Base-by-base conservation (phyloP, 768 basidiomycete genomes). In the Hericium alpestre region DNA sequence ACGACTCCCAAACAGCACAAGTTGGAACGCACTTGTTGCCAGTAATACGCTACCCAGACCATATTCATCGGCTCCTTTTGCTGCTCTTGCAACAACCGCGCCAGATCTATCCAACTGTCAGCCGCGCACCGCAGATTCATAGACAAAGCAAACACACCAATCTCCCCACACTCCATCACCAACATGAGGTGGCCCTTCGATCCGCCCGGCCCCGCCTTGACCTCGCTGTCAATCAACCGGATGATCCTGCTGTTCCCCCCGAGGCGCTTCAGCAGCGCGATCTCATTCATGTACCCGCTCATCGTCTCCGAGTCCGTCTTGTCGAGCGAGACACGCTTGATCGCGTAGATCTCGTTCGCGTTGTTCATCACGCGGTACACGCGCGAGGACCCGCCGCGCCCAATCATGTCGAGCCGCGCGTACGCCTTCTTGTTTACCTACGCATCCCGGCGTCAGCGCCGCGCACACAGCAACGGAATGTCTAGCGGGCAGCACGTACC, bases 141-240 rank as follows among this genome's bases (percentile, higher is more conserved):
- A 58, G 20, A 49, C 25, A 38, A 41, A 9, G n/a, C n/a, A 25
- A 37, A 65, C 71, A 56, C 52, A 71, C 71, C 71, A 40, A 92
- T 82, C 73, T 99, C 95, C 8, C 95, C 95, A 59, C 88, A 93
- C 67, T 99, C 95, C 93, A 99, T 93, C 4, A 97, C 87, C 66
- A 98, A 77, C 71, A 91, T 74, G 55, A 97, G 67, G 60, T 83
- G 76, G 0, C 86, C 87, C 65, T 86, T 90, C 61, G 78, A 82
- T 16, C 86, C 86, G 22, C 80, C 81, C 27, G 82, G 80, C 2
- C 79, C 79, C 4, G 80, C 76, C 65, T 85, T 89, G 39, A 94
- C 81, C 71, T 97, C 94, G 57, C 88, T 89, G 65, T 97, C 95
- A 61, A 93, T 80, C 52, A 99, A 71, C 55, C 88, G 80, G 62